phyloP scores from a whole-genome alignment of 805 yeast species.

The Candida rishiriensis region DNA sequence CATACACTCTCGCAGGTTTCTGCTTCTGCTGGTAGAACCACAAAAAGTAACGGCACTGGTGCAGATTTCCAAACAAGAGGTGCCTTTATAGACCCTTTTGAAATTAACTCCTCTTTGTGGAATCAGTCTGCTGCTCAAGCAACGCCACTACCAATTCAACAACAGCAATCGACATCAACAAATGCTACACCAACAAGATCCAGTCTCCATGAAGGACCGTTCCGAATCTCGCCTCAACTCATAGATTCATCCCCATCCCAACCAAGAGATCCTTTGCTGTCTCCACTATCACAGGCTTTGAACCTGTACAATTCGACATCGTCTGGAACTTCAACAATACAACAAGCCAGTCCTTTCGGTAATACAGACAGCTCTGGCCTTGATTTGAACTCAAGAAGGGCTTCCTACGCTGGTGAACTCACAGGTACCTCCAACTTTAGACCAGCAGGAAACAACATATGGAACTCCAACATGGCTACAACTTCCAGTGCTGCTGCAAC shows the following conservation, averaged over 20 bases:
- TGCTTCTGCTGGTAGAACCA: slow-evolving; percentile 3
- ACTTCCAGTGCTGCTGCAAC: not conserved
- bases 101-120: slow-evolving; percentile 23
- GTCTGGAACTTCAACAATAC: not conserved
- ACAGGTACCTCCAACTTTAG: slow-evolving; percentile 12
- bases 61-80: slow-evolving; percentile 1
- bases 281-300: slow-evolving; percentile 17
- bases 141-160: too few species aligned
- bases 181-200: not conserved
- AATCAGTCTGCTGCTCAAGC: not conserved
- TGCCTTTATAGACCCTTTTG: slow-evolving; percentile 21
- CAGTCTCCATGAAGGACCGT: not conserved
- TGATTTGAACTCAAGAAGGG: slow-evolving; percentile 15
- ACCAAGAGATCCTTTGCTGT: slow-evolving; percentile 11
- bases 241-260: slow-evolving; percentile 4
- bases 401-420: slow-evolving; percentile 20
- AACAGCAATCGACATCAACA: not conserved
- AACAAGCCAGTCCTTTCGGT: slow-evolving; percentile 1
- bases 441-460: slow-evolving; percentile 14
- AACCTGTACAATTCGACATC: slow-evolving; percentile 11
- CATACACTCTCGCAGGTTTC: too few species aligned
- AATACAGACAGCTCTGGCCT: slow-evolving; percentile 2
- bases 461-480: slow-evolving; percentile 13
- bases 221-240: not conserved
- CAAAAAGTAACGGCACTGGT: slow-evolving; percentile 1